Conservation (phyloP, 2,329 filamentous ascomycete species). For the Neobulgaria alba region DNA sequence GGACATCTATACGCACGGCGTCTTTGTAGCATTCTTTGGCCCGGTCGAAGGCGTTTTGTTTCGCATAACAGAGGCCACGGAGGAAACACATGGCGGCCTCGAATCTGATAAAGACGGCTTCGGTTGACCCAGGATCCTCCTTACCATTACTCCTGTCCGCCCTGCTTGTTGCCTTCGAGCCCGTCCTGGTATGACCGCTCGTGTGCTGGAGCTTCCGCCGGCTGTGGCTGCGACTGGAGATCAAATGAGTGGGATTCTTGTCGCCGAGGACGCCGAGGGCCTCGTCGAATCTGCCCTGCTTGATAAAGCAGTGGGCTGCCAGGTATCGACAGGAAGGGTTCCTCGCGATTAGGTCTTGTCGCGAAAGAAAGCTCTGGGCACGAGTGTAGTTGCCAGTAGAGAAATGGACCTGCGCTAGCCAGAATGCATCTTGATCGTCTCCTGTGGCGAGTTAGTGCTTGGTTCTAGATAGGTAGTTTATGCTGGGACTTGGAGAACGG, state of each 20-base stretch:
- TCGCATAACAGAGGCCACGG: conserved; percentile 86
- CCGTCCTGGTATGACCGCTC: conserved; percentile 42
- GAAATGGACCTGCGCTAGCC: conserved; percentile 97
- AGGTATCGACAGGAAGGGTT: conserved; percentile 88
- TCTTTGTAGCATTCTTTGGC: conserved; percentile 99
- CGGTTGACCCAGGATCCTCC: conserved; percentile 42
- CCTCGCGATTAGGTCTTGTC: conserved; percentile 71
- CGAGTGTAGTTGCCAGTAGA: conserved; percentile 90
- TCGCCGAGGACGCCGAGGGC: conserved; percentile 82
- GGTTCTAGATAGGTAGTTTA: too few species aligned
- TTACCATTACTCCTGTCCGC: conserved; percentile 18
- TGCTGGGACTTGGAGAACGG: not conserved
- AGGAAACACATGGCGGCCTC: conserved; percentile 98
- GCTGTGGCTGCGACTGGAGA: conserved; percentile 55
- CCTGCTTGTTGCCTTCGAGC: conserved; percentile 36
- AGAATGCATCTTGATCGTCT: conserved; percentile 89
- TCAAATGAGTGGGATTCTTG: conserved; percentile 84
- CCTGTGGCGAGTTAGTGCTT: conserved; percentile 42
- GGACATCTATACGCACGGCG: conserved; percentile 90
- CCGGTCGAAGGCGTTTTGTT: conserved; percentile 93
- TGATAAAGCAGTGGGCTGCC: conserved; percentile 87
- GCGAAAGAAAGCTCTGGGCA: conserved; percentile 75
- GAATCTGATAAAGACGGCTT: conserved; percentile 68
- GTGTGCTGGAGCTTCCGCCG: conserved; percentile 64
- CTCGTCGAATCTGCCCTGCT: conserved; percentile 83